Base-by-base conservation (phyloP, 2,329 filamentous ascomycete species). In the Cladosporium sp. region DNA sequence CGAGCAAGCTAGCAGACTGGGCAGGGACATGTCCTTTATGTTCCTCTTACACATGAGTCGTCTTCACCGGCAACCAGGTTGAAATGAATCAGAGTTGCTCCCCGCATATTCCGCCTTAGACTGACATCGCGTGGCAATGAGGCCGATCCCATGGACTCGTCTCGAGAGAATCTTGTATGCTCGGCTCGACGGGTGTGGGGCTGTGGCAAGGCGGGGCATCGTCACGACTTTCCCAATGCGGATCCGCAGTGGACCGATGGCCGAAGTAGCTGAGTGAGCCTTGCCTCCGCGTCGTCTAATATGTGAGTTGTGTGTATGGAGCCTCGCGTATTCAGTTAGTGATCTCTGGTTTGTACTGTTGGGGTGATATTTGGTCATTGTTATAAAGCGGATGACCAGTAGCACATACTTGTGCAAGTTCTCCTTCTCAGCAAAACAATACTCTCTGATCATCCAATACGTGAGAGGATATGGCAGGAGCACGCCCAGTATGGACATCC, bases 401-500 rank as follows among this genome's bases (percentile, higher is more conserved):
- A 51, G 47, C 30, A 51, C 30, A 51, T 30, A 51, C 28, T n/a
- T 30, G 28, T 36, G 37, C 37, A 39, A 39, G 37, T 39, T 51
- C 47, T 25, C 47, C 47, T 51, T 51, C 22, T 51, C 30, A 36
- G 36, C 19, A 22, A 30, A 51, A 19, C 43, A n/a, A n/a, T 51
- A 34, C 30, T 28, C 8, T 36, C 22, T 51, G 47, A 51, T 34
- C 47, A 12, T 51, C 30, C 28, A 51, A 51, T 14, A 19, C 25
- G 47, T 37, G 30, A 19, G 47, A 51, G 9, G 28, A 36, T n/a
- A 51, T 51, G 47, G 28, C 47, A 51, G 30, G n/a, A 51, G 47
- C 47, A 51, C 55, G 50, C 50, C 57, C 57, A 20, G 52, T 60
- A 52, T 58, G 59, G 59, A 60, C 59, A 40, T 60, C 59, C 36